Percentiles rank a stretch among this genome's conserved stretches.
phyloP scores from a whole-genome alignment of 306 rosid species.

The Prunus armeniaca region DNA sequence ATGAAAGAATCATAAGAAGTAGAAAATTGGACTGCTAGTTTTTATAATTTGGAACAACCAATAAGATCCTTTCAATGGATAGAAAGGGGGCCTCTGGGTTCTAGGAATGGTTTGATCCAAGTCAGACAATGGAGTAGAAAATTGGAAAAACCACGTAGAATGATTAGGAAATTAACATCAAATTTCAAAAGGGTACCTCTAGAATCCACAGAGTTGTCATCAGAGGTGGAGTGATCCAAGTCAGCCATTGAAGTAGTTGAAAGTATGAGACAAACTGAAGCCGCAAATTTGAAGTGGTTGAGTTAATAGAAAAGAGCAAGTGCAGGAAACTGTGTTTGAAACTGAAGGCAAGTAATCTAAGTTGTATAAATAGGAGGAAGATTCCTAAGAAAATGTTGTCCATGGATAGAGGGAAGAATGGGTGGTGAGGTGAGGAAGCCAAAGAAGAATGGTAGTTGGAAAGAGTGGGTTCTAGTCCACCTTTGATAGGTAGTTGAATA shows the following conservation, averaged over 20 bases:
- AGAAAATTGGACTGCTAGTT: neutral
- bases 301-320: neutral
- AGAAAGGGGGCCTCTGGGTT: neutral
- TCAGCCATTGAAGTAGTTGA: slow-evolving; percentile 52
- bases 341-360: slow-evolving; percentile 22
- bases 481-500: slow-evolving; percentile 61
- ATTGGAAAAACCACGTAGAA: neutral
- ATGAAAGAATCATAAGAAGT: neutral
- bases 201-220: slow-evolving; percentile 40
- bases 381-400: slow-evolving; percentile 5
- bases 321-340: slow-evolving; percentile 16
- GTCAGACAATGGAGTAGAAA: neutral
- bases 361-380: slow-evolving; percentile 42
- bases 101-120: neutral
- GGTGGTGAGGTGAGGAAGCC: slow-evolving; percentile 6
- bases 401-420: slow-evolving; percentile 16
- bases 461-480: slow-evolving; percentile 18
- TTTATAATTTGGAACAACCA: neutral
- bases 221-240: slow-evolving; percentile 46
- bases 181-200: slow-evolving; percentile 49
- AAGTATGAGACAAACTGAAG: slow-evolving; percentile 19
- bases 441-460: slow-evolving; percentile 68
- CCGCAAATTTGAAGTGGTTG: neutral
- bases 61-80: neutral
- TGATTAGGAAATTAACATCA: neutral